Conservation (phyloP, 441 rosid genomes). For the Gossypium aridum region DNA sequence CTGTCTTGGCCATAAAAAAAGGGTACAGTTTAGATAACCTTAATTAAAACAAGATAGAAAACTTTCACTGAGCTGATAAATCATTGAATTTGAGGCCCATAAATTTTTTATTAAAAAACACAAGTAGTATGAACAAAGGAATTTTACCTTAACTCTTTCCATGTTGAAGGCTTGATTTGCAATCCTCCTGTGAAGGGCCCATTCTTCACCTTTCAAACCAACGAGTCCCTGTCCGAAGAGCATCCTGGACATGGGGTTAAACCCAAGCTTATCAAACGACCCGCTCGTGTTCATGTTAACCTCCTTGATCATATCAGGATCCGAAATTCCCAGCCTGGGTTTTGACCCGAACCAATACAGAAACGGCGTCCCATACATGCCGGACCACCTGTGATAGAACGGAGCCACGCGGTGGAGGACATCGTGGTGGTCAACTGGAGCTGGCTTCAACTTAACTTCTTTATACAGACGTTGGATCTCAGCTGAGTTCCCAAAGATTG, state of each 20-base stretch:
- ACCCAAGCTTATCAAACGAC: slow-evolving; percentile 15
- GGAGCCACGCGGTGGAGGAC: slow-evolving; percentile 36
- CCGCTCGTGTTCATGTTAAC: slow-evolving; percentile 31
- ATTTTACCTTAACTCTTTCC: slow-evolving; percentile 57
- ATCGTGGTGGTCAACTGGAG: slow-evolving; percentile 29
- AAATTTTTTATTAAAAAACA: too few relatives aligned
- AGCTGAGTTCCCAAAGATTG: slow-evolving; percentile 40
- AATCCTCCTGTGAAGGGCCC: slow-evolving; percentile 63
- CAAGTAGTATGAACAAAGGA: neutral
- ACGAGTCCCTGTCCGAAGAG: slow-evolving; percentile 64
- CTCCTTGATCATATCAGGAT: slow-evolving; percentile 53
- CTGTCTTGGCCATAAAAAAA: too few relatives aligned
- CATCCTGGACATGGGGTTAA: slow-evolving; percentile 42
- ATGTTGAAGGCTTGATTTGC: slow-evolving; percentile 49
- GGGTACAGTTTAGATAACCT: too few relatives aligned
- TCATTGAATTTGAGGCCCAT: too few relatives aligned
- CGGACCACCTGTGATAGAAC: slow-evolving; percentile 45
- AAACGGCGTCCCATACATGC: slow-evolving; percentile 40
- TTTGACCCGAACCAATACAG: slow-evolving; percentile 43
- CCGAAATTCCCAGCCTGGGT: slow-evolving; percentile 48
- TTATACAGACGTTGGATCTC: slow-evolving; percentile 30
- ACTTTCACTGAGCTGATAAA: too few relatives aligned
- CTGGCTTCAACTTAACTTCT: slow-evolving; percentile 35
- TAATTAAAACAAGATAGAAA: too few relatives aligned
- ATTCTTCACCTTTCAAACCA: slow-evolving; percentile 53